Evolutionary conservation across 768 basidiomycete genomes (phyloP), one percentile per base, ranked within the genome.

Genomic region (Dacryopinax primogenitus): DNA sequence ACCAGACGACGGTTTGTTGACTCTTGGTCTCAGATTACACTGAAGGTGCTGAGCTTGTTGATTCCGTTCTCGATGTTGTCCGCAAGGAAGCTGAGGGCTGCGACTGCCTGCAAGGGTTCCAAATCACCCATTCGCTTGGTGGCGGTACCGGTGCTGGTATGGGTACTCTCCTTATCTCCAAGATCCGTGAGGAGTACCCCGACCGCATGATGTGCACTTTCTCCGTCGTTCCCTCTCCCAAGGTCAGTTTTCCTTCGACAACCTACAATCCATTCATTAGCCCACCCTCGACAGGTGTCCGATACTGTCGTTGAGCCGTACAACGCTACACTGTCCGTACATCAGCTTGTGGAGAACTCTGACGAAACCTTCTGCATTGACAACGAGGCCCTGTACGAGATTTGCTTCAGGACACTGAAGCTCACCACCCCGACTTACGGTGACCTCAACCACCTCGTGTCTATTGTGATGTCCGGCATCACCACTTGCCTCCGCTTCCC

Each of bases 191-290:
- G 77, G 95, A 99, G 75, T 99, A 91, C 78, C 96, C 95, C 69
- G 96, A 99, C 77, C 83, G 96, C 65, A 99, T 99, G 95, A 97
- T 98, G 95, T 92, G 91, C 76, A 98, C 96, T 67, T 99, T 95
- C 82, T 98, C 96, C 65, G 95, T 99, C 72, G 91, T 98, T 16
- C 95, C 95, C 33, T 88, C 86, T 77, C 93, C 95, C 65, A 95
- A 95, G 76, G 94, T 77, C 37, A 39, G 45, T 28, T 15, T 61
- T 1, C 23, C 33, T 4, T 26, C 39, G 63, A n/a, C 61, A 33
- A 33, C 26, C 7, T 39, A 3, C 30, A 21, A n/a, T n/a, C n/a
- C n/a, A n/a, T n/a, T 35, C 44, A 32, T 7, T 16, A 33, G 6
- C 13, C 1, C 30, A 30, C 36, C 35, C 34, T 62, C 65, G 33